Evolutionary conservation across 2,329 filamentous ascomycete genomes (phyloP).

Genomic region (Davidsoniella virescens): DNA sequence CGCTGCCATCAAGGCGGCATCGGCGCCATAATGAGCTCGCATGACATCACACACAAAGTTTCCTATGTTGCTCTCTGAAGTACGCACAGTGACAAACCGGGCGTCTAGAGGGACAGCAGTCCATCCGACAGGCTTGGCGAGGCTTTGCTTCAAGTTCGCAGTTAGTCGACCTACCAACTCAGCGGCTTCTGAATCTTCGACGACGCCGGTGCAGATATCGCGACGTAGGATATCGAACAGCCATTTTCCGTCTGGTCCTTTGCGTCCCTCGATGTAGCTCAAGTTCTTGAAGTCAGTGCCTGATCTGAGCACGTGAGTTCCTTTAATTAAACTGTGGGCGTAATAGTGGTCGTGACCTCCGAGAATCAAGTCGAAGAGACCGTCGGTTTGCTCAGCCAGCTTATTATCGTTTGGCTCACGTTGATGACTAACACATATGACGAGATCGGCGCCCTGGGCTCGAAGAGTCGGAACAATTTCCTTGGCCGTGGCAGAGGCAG

Average conservation of each 20-base stretch:
- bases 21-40: constrained; percentile 64
- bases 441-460: constrained; percentile 62
- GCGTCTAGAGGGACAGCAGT: constrained; percentile 71
- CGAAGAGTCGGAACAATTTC: constrained; percentile 59
- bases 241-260: constrained; percentile 36
- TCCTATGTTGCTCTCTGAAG: constrained; percentile 65
- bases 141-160: constrained; percentile 53
- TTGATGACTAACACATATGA: constrained; percentile 72
- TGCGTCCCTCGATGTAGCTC: constrained; percentile 66
- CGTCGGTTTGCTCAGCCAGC: constrained; percentile 56
- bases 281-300: constrained; percentile 87
- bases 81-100: constrained; percentile 67
- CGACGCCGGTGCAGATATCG: constrained; percentile 54
- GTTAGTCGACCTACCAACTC: constrained; percentile 38
- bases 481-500: constrained; percentile 57
- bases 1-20: constrained; percentile 70
- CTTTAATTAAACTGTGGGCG: constrained; percentile 58
- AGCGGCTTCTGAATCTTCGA: constrained; percentile 17
- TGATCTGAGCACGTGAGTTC: constrained; percentile 69
- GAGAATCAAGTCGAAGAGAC: constrained; percentile 68
- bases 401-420: constrained; percentile 83
- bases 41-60: constrained; percentile 91
- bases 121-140: constrained; percentile 72
- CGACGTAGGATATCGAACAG: constrained; percentile 62
- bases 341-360: constrained; percentile 90